Percentiles rank a stretch among this genome's conserved stretches.
Conservation (phyloP, 805 yeast genomes). For the Lachancea cidri region DNA sequence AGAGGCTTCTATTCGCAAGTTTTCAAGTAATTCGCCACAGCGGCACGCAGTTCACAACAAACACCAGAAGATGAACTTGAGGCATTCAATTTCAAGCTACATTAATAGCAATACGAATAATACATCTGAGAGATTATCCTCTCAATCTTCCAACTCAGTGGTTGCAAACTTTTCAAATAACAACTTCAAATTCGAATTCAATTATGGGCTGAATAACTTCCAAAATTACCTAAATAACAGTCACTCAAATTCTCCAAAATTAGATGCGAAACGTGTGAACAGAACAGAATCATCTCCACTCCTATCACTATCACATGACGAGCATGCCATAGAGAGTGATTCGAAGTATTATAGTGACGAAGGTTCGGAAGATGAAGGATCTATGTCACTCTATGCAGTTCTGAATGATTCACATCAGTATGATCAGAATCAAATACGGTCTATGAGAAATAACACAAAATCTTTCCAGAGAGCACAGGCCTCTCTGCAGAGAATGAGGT, state of each 20-base stretch:
- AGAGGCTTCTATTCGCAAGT: constrained; percentile 1
- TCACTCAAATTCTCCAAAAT: not conserved
- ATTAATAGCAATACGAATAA: constrained; percentile 9
- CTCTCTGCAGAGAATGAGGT: constrained; percentile 54
- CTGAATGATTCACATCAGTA: constrained; percentile 35
- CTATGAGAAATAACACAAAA: constrained; percentile 37
- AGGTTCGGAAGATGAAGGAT: constrained; percentile 54
- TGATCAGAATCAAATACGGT: constrained; percentile 33
- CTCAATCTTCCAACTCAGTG: constrained; percentile 9
- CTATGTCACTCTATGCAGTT: constrained; percentile 61
- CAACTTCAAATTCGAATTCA: constrained; percentile 32
- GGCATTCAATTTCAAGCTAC: constrained; percentile 27
- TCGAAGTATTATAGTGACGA: constrained; percentile 15
- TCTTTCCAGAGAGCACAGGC: constrained; percentile 64
- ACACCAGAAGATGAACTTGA: constrained; percentile 11
- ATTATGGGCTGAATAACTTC: constrained; percentile 17
- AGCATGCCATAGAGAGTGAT: not conserved
- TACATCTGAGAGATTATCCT: not conserved
- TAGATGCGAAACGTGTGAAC: not conserved
- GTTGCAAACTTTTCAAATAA: constrained; percentile 25
- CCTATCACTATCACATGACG: not conserved
- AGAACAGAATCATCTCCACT: constrained; percentile 7
- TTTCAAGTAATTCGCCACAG: not conserved
- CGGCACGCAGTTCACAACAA: not conserved
- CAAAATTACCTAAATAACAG: constrained; percentile 7